Evolutionary conservation across 2,329 filamentous ascomycete species (phyloP).

Genomic region (Peltaster fructicola): DNA sequence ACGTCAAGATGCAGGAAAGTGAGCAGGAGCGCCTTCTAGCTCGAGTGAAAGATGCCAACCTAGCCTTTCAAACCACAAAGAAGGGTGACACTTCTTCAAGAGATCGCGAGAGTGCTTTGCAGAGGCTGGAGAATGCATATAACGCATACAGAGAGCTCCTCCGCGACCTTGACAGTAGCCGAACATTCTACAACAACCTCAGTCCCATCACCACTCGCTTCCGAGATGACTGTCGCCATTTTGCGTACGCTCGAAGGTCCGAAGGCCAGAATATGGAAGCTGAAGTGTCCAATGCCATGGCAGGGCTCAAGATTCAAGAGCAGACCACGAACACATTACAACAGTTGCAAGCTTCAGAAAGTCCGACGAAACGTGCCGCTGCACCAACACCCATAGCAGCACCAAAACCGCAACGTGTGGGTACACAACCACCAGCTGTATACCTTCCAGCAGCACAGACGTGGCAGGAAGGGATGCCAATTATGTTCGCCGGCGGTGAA

Average conservation of each 20-base stretch:
- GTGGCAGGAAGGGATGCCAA: constrained; percentile 20
- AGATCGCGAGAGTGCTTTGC: constrained; percentile 72
- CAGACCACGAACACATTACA: too few species aligned
- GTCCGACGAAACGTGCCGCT: too few species aligned
- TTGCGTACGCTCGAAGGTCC: constrained; percentile 61
- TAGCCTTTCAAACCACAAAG: constrained; percentile 57
- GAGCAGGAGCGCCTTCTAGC: constrained; percentile 59
- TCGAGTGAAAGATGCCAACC: constrained; percentile 58
- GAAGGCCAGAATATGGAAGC: constrained; percentile 66
- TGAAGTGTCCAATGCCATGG: constrained; percentile 44
- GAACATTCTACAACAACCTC: constrained; percentile 95
- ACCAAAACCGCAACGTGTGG: constrained; percentile 26
- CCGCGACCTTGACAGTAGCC: constrained; percentile 72
- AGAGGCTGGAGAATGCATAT: constrained; percentile 78
- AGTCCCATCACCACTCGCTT: constrained; percentile 75
- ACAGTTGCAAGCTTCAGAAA: too few species aligned
- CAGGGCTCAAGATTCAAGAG: constrained; percentile 34
- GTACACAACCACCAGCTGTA: constrained; percentile 19
- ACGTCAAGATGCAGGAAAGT: constrained; percentile 51
- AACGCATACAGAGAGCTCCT: constrained; percentile 94
- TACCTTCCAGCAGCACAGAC: constrained; percentile 10
- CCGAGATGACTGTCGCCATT: constrained; percentile 59
- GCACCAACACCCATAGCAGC: constrained; percentile 41
- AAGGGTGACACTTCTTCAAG: constrained; percentile 46
- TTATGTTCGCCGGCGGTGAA: constrained; percentile 12